Conservation (phyloP, 1,139 yeast species). For the Pichia sp. region DNA sequence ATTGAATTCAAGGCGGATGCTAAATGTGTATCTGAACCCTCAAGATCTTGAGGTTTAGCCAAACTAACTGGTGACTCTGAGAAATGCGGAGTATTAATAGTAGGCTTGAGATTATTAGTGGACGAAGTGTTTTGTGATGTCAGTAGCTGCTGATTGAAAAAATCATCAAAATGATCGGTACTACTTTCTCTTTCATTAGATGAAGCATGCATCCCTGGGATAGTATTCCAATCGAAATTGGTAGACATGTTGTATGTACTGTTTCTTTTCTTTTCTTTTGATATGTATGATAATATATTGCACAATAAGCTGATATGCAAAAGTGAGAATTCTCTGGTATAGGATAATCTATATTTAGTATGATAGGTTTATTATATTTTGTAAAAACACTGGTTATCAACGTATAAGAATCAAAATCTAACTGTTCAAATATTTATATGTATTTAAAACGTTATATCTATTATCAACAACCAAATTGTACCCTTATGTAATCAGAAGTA, state of each 20-base stretch:
- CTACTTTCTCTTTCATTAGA: background rate
- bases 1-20: background rate
- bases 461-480: no score
- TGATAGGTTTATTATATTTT: no score
- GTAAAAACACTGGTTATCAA: no score
- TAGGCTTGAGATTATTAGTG: background rate
- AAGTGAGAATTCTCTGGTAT: no score
- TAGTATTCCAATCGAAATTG: slow-evolving; percentile 38
- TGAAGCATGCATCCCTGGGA: slow-evolving; percentile 26
- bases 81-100: background rate
- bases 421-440: no score
- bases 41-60: background rate
- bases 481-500: no score
- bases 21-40: background rate
- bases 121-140: background rate
- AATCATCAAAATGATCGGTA: slow-evolving; percentile 14
- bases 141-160: slow-evolving; percentile 9
- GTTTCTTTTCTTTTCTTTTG: background rate
- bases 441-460: no score
- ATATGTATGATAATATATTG: no score
- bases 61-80: background rate
- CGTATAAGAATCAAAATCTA: no score
- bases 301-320: no score
- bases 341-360: no score
- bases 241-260: background rate